Conservation (phyloP, 768 basidiomycete genomes). For the Hygrocybe coccinea region DNA sequence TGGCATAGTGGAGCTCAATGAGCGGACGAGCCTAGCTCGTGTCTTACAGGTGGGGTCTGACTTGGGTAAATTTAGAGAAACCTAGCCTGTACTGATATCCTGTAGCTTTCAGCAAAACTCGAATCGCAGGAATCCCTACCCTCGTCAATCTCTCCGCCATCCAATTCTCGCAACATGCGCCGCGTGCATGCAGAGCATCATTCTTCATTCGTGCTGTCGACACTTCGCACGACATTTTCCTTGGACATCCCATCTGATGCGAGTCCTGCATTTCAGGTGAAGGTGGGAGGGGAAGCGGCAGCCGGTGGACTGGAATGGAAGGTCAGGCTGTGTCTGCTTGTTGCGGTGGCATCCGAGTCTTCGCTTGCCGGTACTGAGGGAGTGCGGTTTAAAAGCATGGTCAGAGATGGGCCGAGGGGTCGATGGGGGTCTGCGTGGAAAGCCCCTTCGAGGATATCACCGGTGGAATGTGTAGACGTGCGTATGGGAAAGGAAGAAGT, state of each 20-base stretch:
- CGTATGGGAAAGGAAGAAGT: slow-evolving; percentile 11
- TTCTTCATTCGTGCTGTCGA: slow-evolving; percentile 66
- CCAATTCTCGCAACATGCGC: slow-evolving; percentile 49
- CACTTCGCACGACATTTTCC: slow-evolving; percentile 75
- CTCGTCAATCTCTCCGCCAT: slow-evolving; percentile 46
- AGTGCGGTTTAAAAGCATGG: slow-evolving; percentile 49
- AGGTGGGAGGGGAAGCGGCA: slow-evolving; percentile 35
- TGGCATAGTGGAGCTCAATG: slow-evolving; percentile 86
- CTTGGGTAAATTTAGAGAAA: not conserved
- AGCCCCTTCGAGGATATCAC: slow-evolving; percentile 53
- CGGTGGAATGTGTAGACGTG: slow-evolving; percentile 46
- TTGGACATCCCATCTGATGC: slow-evolving; percentile 92
- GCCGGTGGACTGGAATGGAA: slow-evolving; percentile 87
- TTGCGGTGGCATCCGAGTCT: slow-evolving; percentile 55
- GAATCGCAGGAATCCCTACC: slow-evolving; percentile 87
- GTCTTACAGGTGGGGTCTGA: slow-evolving; percentile 70
- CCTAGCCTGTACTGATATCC: not conserved
- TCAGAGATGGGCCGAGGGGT: slow-evolving; percentile 54
- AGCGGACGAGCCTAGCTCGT: slow-evolving; percentile 57
- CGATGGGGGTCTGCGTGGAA: slow-evolving; percentile 72
- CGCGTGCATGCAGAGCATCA: slow-evolving; percentile 85
- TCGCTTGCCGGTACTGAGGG: slow-evolving; percentile 46
- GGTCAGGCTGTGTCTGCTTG: slow-evolving; percentile 79
- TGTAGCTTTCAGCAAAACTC: slow-evolving; percentile 79
- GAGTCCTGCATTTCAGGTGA: slow-evolving; percentile 77